Base-by-base conservation (phyloP, 1,284 basidiomycete genomes). In the Ceratobasidium sp. region DNA sequence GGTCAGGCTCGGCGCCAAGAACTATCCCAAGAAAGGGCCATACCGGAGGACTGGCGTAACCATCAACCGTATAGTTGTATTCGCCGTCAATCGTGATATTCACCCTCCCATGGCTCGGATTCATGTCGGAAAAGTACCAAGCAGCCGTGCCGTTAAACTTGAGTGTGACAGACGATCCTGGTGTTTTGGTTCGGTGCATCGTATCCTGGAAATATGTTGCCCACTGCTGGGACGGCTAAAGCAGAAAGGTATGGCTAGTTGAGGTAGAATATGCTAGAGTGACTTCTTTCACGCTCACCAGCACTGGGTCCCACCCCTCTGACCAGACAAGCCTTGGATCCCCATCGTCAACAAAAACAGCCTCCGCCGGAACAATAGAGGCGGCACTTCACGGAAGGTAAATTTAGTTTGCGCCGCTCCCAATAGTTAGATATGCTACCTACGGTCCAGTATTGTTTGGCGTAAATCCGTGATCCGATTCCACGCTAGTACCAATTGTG, bases 111-210 rank as follows among this genome's bases (percentile, higher is more conserved):
- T 64, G 62, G 3, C 19, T 48, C 3, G 47, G 62, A 7, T 64
- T 45, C 15, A 64, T 22, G 47, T 64, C 62, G 22, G 62, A 50
- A 22, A 64, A 64, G 47, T 64, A 64, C 62, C 62, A 64, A 29
- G 45, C 62, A 17, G 62, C 62, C 2, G 62, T 64, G 27, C 62
- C 62, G 22, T 64, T 64, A 29, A 64, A 64, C 31, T 22, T 50
- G 29, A 64, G 62, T 24, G 62, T 64, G 22, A 64, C 62, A 14
- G 24, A 48, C 2, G 62, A 45, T 15, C 62, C 62, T 8, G 62
- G 62, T 1, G 62, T 51, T 2, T 64, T 48, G 2, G 62, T 64
- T 3, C 62, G 24, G 22, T 64, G 62, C 62, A 64, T 64, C 3
- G 62, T 48, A 27, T 64, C 50, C 9, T 31, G 36, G 47, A 64